phyloP scores from a whole-genome alignment of 208 protist genomes.

The Acanthamoeba healyi region DNA sequence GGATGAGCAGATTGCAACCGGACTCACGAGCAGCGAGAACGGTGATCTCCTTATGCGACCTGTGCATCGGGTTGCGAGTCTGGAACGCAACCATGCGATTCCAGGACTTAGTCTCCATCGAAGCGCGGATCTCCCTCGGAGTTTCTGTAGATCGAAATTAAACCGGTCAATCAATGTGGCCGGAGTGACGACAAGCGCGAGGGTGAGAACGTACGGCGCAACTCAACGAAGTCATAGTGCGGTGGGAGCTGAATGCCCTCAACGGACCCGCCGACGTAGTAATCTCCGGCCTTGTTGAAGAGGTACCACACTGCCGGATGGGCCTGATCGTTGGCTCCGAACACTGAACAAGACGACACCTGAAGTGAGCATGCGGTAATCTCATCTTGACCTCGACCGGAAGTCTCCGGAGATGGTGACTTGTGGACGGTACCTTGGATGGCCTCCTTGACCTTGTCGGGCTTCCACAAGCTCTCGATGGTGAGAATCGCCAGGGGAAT shows the following conservation, averaged over 20 bases:
- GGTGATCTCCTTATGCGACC: constrained; percentile 91
- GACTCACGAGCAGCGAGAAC: constrained; percentile 84
- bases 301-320: constrained; percentile 82
- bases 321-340: constrained; percentile 79
- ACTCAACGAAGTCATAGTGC: constrained; percentile 78
- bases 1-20: constrained; percentile 88
- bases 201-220: constrained; percentile 61
- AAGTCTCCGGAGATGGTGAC: constrained; percentile 13
- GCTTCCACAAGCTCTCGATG: constrained; percentile 65
- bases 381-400: too few relatives aligned
- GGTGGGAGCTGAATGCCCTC: constrained; percentile 78
- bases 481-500: constrained; percentile 67
- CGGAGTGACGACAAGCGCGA: not conserved
- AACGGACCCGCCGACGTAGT: constrained; percentile 89
- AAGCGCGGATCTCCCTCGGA: constrained; percentile 85
- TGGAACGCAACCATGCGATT: constrained; percentile 90
- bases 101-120: constrained; percentile 63
- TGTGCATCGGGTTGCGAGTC: constrained; percentile 91
- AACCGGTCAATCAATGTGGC: not conserved
- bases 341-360: constrained; percentile 75
- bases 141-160: constrained; percentile 74
- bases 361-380: too few relatives aligned
- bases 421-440: constrained; percentile 6
- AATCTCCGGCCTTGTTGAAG: constrained; percentile 88
- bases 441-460: constrained; percentile 78